Evolutionary conservation across 1,139 yeast genomes (phyloP).

Genomic region (Lizanozyma gosingica): DNA sequence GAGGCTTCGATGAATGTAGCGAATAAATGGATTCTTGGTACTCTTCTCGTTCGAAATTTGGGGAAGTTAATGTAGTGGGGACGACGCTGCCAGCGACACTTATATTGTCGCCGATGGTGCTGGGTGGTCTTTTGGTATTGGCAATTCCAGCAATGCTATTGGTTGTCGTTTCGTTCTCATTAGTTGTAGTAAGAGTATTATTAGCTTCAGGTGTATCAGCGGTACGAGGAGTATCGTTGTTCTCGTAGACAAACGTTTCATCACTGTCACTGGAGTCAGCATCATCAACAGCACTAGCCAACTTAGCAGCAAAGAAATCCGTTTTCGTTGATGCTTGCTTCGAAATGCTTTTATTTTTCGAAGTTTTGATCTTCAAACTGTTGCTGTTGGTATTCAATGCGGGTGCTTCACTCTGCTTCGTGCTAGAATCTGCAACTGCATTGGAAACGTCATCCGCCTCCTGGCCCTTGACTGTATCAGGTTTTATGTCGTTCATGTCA

Average conservation of each 20-base stretch:
- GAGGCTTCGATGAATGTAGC: constrained; percentile 8
- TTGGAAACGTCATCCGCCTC: neutral
- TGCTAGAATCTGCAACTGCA: neutral
- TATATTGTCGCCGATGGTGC: constrained; percentile 5
- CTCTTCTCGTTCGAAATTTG: neutral
- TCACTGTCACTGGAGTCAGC: constrained; percentile 81
- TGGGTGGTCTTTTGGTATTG: too few species aligned
- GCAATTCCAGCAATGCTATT: too few species aligned
- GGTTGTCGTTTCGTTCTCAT: constrained; percentile 3
- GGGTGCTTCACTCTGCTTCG: neutral
- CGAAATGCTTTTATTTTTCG: neutral
- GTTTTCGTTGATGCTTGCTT: constrained; percentile 43
- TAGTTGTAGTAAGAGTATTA: constrained; percentile 1
- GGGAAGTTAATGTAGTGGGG: constrained; percentile 3
- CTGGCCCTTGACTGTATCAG: neutral
- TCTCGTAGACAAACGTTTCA: constrained; percentile 89
- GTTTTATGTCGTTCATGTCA: neutral
- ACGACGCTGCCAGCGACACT: constrained; percentile 4
- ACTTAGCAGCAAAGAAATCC: constrained; percentile 86
- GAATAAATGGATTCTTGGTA: constrained; percentile 8
- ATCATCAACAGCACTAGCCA: constrained; percentile 92
- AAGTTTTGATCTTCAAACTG: neutral
- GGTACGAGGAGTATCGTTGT: constrained; percentile 12
- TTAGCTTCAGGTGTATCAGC: neutral
- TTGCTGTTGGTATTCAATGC: neutral